Conservation (phyloP, 2,329 filamentous ascomycete species). For the Aspergillus neoniger region DNA sequence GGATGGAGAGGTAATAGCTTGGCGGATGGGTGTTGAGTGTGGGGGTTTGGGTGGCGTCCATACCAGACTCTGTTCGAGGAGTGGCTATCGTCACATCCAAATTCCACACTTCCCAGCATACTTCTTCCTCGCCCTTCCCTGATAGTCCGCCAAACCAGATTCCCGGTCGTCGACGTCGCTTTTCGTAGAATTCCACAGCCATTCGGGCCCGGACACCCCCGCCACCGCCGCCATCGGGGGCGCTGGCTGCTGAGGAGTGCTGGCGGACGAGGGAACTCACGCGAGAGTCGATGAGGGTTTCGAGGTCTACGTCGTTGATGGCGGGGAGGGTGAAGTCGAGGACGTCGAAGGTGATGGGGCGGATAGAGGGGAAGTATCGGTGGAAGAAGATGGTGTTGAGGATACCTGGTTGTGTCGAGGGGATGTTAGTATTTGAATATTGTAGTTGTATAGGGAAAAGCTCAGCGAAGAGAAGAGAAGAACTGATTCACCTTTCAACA, state of each 20-base stretch:
- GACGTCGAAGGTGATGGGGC: constrained; percentile 81
- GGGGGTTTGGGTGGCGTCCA: constrained; percentile 31
- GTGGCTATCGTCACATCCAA: constrained; percentile 91
- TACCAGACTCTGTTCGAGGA: constrained; percentile 84
- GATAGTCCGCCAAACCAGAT: constrained; percentile 60
- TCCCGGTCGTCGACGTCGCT: constrained; percentile 78
- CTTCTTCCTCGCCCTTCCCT: constrained; percentile 77
- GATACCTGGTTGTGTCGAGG: constrained; percentile 61
- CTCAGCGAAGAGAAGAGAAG: too few species aligned
- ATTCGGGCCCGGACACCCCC: constrained; percentile 74
- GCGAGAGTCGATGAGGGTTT: constrained; percentile 89
- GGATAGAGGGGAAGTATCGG: constrained; percentile 87
- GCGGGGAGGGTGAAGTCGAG: constrained; percentile 87
- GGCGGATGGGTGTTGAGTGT: background rate
- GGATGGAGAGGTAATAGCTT: background rate
- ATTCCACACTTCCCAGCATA: constrained; percentile 97
- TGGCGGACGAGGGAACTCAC: constrained; percentile 77
- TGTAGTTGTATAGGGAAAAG: too few species aligned
- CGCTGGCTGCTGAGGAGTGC: constrained; percentile 60
- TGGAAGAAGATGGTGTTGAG: constrained; percentile 99
- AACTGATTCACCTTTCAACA: constrained; percentile 73
- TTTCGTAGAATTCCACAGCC: constrained; percentile 91
- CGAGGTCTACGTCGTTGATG: constrained; percentile 85
- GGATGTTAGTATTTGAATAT: background rate
- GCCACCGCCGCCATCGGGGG: constrained; percentile 31